Conservation (phyloP, 2,329 filamentous ascomycete species). For the Sclerotinia minor region DNA sequence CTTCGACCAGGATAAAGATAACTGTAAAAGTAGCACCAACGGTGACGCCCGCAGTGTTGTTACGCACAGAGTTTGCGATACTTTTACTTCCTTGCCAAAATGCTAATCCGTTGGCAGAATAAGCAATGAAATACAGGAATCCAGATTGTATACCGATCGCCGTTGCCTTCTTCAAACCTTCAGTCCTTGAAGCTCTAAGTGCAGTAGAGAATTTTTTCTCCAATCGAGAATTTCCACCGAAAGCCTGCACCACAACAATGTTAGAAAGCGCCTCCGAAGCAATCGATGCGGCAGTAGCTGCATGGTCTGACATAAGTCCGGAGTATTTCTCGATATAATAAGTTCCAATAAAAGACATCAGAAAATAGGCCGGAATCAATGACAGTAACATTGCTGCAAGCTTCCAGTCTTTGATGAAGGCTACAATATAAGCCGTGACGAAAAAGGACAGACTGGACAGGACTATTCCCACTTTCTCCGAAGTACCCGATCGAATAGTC, state of each 20-base stretch:
- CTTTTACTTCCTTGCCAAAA: constrained; percentile 58
- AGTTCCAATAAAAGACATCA: constrained; percentile 49
- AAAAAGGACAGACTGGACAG: constrained; percentile 57
- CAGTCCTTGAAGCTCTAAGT: constrained; percentile 46
- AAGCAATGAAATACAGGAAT: constrained; percentile 41
- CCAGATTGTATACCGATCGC: constrained; percentile 52
- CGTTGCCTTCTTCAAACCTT: constrained; percentile 52
- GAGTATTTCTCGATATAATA: constrained; percentile 50
- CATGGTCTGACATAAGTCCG: constrained; percentile 47
- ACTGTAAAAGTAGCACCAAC: constrained; percentile 50
- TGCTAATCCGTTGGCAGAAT: constrained; percentile 56
- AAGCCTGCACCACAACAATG: constrained; percentile 53
- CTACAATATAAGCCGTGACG: constrained; percentile 58
- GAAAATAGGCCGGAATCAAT: constrained; percentile 38
- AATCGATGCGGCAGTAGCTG: constrained; percentile 52
- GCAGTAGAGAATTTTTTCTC: constrained; percentile 51
- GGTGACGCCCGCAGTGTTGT: constrained; percentile 26
- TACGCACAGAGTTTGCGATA: constrained; percentile 45
- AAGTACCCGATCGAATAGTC: constrained; percentile 57
- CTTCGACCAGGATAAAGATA: constrained; percentile 53
- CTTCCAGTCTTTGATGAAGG: constrained; percentile 56
- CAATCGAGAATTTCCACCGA: constrained; percentile 51
- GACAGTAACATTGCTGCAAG: constrained; percentile 50
- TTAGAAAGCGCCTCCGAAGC: constrained; percentile 54
- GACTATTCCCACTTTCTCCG: constrained; percentile 60